Percentiles rank a stretch among this genome's conserved stretches.
These are phyloP conservation scores for Vaccinium corymbosum DNA, from an alignment of 148 eudicot species.

Conservation along the genomic window DNA sequence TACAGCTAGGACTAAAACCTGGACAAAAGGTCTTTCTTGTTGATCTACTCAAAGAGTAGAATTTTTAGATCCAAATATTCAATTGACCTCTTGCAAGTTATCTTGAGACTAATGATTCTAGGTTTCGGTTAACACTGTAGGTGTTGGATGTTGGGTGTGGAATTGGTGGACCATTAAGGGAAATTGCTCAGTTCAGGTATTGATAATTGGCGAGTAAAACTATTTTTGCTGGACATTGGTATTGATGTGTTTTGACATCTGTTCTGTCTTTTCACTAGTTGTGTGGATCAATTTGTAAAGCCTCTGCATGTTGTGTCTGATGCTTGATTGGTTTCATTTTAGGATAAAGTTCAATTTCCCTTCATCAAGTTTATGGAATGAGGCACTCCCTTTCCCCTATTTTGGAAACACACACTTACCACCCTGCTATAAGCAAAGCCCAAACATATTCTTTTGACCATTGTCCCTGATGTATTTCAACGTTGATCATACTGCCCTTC, in stretches of 20 bases:
- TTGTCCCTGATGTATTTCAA: background rate
- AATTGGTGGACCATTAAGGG: slow-evolving; percentile 10
- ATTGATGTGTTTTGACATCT: background rate
- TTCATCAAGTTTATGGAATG: background rate
- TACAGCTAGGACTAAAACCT: slow-evolving; percentile 79
- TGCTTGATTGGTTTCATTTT: background rate
- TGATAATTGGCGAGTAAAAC: background rate
- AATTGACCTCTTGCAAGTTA: background rate
- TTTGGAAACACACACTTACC: background rate
- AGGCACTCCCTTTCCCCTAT: background rate
- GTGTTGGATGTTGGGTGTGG: slow-evolving; percentile 15
- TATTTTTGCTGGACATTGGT: background rate
- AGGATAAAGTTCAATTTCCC: background rate
- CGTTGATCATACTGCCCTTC: background rate
- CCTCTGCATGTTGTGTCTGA: background rate
- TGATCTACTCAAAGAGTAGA: background rate
- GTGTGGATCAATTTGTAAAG: background rate
- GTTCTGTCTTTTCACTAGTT: background rate
- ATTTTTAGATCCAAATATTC: background rate
- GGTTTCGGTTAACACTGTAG: background rate
- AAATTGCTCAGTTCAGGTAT: slow-evolving; percentile 10
- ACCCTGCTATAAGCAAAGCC: background rate
- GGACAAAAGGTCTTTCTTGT: slow-evolving; percentile 65
- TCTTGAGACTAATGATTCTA: background rate
- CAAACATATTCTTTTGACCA: background rate